Evolutionary conservation across 371 early-diverging fungal species (phyloP), one percentile per base, ranked within the genome.

Genomic region (Lichtheimia hyalospora): DNA sequence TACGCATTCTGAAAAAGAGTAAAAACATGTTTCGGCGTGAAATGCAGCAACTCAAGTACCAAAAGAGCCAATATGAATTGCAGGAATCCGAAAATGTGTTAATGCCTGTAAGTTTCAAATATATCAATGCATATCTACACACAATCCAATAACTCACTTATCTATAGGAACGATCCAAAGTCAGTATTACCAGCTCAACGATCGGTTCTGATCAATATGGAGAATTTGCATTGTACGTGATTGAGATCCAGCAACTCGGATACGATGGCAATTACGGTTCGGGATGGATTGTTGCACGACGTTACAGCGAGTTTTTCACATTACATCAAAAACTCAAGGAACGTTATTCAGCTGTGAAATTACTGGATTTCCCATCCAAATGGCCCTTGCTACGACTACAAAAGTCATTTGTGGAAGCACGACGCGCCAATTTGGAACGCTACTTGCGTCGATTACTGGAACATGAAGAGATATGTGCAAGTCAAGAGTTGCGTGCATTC

Each of bases 291-390:
- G 88, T 94, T 14, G 82, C 84, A 2, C 77, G 93, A 6, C 75
- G 93, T 0, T 93, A 90, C 72, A 83, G 86, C 41, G 94, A 95
- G 70, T 95, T 95, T 63, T 83, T 86, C 60, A 77, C 82, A 1
- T 67, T 95, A 49, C 93, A 95, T 61, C 87, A 85, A 27, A 73
- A 76, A 20, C 75, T 95, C 20, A 84, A 83, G 44, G 71, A 77
- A 1, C 62, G 64, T 21, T 85, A 77, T 64, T 79, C 87, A 0
- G 63, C 71, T 18, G 85, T 92, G 41, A 79, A 82, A 15, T 42
- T 71, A n/a, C 78, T 83, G 18, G 93, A 92, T 6, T 83, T 93
- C 49, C 94, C 94, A 1, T 80, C 84, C 4, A 91, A 92, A 62
- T 83, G 88, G 59, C 84, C 89, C 2, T 63, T 87, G 27, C 41